These are phyloP conservation scores for Pyrrhoderma lamaoense DNA, from an alignment of 1,284 basidiomycete species.

Conservation along the genomic window DNA sequence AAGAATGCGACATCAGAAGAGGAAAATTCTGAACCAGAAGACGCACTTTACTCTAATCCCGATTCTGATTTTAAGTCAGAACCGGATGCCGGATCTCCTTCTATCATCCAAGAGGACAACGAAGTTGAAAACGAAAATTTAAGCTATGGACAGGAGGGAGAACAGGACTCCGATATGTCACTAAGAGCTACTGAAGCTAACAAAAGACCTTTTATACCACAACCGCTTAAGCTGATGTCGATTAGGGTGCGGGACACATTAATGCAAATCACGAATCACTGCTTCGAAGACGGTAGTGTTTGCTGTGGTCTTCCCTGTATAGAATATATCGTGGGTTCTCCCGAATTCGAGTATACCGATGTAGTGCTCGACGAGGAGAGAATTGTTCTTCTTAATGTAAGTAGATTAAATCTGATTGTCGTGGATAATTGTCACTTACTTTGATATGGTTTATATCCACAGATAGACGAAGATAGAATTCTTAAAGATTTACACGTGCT, in stretches of 20 bases:
- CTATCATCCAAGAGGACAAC: not conserved
- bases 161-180: not conserved
- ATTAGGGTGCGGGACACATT: too few relatives aligned
- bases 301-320: constrained; percentile 4
- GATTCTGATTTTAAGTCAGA: too few relatives aligned
- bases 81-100: not conserved
- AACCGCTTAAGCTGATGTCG: not conserved
- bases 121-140: not conserved
- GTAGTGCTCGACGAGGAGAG: constrained; percentile 14
- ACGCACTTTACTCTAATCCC: too few relatives aligned
- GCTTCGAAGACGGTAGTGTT: not conserved
- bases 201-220: not conserved
- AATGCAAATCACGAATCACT: not conserved
- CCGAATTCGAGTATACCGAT: not conserved
- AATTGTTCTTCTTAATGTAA: constrained; percentile 10
- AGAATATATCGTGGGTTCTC: constrained; percentile 1
- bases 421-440: not conserved
- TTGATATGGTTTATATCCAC: not conserved
- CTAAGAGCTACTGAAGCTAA: not conserved
- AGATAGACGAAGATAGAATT: not conserved
- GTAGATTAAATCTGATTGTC: not conserved
- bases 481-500: not conserved
- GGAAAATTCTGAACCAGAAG: too few relatives aligned
- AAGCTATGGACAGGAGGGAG: not conserved
- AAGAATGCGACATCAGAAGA: not conserved